Evolutionary conservation across 2,329 filamentous ascomycete species (phyloP).

Genomic region (Monilinia polystroma): DNA sequence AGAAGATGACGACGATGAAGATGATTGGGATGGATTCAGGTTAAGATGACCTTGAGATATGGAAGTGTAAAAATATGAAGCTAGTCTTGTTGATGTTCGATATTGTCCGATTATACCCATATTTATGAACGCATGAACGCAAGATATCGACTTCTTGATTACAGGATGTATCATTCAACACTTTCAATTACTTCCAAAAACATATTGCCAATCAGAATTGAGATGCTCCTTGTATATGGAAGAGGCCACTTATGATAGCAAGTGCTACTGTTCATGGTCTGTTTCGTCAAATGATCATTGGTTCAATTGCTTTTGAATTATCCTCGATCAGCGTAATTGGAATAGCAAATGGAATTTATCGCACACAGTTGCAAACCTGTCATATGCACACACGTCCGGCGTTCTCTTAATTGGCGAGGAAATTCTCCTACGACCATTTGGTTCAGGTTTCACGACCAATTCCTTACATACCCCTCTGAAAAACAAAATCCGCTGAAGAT

Average conservation of each 20-base stretch:
- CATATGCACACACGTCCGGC: background rate
- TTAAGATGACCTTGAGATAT: constrained; percentile 15
- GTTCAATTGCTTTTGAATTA: background rate
- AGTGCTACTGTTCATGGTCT: background rate
- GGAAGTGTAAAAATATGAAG: background rate
- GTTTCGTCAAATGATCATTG: background rate
- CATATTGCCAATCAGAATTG: background rate
- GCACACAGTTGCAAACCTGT: background rate
- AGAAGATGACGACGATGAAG: constrained; percentile 23
- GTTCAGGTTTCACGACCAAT: background rate
- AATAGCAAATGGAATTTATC: background rate
- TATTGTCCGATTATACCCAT: constrained; percentile 12
- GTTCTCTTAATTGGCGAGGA: background rate
- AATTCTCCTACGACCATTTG: background rate
- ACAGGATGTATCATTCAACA: background rate
- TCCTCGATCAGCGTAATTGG: background rate
- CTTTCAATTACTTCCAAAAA: background rate
- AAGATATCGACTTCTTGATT: background rate
- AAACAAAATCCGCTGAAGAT: background rate
- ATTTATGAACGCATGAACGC: background rate
- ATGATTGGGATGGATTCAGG: constrained; percentile 29
- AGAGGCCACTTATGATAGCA: background rate
- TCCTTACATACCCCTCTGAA: background rate
- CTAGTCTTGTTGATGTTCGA: background rate
- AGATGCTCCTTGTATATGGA: background rate